phyloP scores from a whole-genome alignment of 78 protist species.

The Dictyostelium capitatum region DNA sequence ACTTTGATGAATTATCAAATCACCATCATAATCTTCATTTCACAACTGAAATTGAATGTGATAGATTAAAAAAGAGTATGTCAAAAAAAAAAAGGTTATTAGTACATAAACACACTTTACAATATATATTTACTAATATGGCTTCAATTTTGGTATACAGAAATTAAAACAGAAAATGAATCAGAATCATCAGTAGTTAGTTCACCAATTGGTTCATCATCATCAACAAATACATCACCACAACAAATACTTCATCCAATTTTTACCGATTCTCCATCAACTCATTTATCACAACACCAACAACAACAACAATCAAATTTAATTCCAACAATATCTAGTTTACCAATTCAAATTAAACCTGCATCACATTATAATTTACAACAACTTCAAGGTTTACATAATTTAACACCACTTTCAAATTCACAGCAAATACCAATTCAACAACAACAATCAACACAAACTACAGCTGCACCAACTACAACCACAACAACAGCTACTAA shows the following conservation, averaged over 20 bases:
- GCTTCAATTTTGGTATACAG: not conserved
- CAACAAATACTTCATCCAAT: not conserved
- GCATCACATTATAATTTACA: not conserved
- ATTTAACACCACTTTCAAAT: not conserved
- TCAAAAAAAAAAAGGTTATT: not conserved
- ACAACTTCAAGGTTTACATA: not conserved
- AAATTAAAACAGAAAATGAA: not conserved
- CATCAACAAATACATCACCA: not conserved
- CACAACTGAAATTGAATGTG: not conserved
- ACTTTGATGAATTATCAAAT: not conserved
- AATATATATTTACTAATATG: not conserved
- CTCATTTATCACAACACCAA: not conserved
- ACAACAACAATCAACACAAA: not conserved
- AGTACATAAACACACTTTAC: not conserved
- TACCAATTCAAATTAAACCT: constrained; percentile 12
- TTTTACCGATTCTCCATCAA: too few relatives aligned
- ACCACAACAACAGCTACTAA: not conserved
- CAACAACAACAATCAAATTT: not conserved
- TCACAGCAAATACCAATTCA: constrained; percentile 1
- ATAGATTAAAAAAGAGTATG: not conserved
- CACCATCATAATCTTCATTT: constrained; percentile 8
- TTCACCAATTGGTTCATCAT: not conserved
- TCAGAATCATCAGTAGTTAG: constrained; percentile 13
- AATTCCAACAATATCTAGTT: constrained; percentile 7
- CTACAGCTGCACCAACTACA: not conserved